Evolutionary conservation across 2,329 filamentous ascomycete genomes (phyloP), one percentile per base, ranked within the genome.

Genomic region (Reticulascus tulasneorum): DNA sequence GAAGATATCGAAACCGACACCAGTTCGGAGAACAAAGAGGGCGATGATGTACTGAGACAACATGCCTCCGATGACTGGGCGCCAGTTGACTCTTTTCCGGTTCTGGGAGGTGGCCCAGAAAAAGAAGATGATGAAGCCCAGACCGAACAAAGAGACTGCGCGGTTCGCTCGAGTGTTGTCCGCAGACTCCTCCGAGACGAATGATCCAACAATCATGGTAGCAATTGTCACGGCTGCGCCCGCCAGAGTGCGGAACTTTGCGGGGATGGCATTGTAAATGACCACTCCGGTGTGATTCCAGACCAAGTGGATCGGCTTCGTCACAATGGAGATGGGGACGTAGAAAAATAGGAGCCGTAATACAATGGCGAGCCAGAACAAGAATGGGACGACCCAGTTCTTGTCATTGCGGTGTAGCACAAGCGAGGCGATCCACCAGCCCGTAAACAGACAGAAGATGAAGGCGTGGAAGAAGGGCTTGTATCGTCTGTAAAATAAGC

Each of bases 1-100:
- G 76, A 96, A 96, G 56, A 95, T 94, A 62, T 94, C 86, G 64
- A 79, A 94, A 40, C 89, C 90, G 24, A 79, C 86, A 24, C 73
- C 63, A 4, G 88, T 93, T 30, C 88, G 79, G 48, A 95, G 71
- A 30, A 95, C 90, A 52, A 96, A 95, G 10, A 95, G 71, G 5
- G 87, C 89, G 46, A 95, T 75, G 54, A 96, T 71, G 63, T 90
- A 96, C 61, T 96, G 90, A 9, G 82, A 71, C 26, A 94, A 69
- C 83, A 94, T 93, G 42, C 90, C 90, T 23, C 85, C 86, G 42
- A 94, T 86, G 49, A 96, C 84, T 2, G 85, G 86, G 53, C 85
- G 82, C 83, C 82, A 89, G 47, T 79, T 74, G 48, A 84, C 69
- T 23, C 53, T 58, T 38, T 55, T 78, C 48, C 84, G 77, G 58